Base-by-base conservation (phyloP, 2,329 filamentous ascomycete genomes). In the Colletotrichum sp. region DNA sequence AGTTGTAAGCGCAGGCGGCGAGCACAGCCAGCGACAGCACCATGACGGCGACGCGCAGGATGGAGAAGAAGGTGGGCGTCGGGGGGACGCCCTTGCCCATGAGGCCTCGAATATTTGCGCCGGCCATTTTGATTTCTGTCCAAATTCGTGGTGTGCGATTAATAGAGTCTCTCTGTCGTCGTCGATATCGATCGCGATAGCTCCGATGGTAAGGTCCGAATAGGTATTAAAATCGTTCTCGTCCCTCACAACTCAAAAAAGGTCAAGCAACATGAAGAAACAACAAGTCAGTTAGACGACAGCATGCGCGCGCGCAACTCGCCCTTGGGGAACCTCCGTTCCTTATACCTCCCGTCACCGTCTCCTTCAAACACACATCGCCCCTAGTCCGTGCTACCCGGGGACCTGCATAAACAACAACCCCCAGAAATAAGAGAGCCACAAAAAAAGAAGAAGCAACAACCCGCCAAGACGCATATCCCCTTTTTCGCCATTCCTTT, bases 1-100 rank as follows among this genome's bases (percentile, higher is more conserved):
- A 64, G 13, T 85, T 82, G 77, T 87, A 88, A 24, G 84, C 86
- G 61, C 83, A 81, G 6, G 88, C 80, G 36, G 83, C 84, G 36
- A 89, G 80, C 52, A 86, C 79, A 67, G 84, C 81, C 43, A 86
- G 77, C 6, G 86, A 85, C 26, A 89, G 81, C 18, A 85, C 78
- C 48, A 88, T 71, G 67, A 87, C 84, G 74, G 79, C 83, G 58
- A 81, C 80, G 75, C 85, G 84, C 64, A 88, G 71, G 77, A 83
- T 84, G 26, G 85, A 79, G 26, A 88, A 78, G 80, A 82, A 86
- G 10, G 78, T 74, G 3, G 87, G 85, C 68, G 81, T 75, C 26
- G 80, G 79, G 64, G 86, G 86, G 6, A 82, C 83, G 65, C 86
- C 85, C 21, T 78, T 82, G 72, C 79, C 83, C 30, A 83, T 79